Base-by-base conservation (phyloP, 139 green algal species). In the Parachlorella kessleri region DNA sequence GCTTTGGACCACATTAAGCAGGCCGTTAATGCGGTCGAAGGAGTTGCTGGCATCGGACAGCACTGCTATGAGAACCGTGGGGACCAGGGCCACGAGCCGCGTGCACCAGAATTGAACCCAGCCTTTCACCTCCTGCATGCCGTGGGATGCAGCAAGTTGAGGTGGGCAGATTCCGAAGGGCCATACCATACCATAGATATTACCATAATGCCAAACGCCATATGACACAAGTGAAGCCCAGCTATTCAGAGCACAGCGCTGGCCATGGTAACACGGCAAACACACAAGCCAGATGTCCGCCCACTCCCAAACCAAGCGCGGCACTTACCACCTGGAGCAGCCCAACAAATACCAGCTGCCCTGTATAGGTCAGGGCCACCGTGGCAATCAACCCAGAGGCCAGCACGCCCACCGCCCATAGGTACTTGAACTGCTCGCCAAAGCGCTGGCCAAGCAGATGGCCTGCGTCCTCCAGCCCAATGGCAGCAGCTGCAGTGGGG, bases 271-370 rank as follows among this genome's bases (percentile, higher is more conserved):
- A n/a, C n/a, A n/a, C n/a, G n/a, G n/a, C n/a, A n/a, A n/a, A n/a
- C n/a, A n/a, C n/a, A n/a, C n/a, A n/a, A n/a, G n/a, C n/a, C n/a
- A n/a, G n/a, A n/a, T n/a, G n/a, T n/a, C n/a, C n/a, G n/a, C n/a
- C n/a, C n/a, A n/a, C n/a, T n/a, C n/a, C n/a, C n/a, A n/a, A n/a
- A n/a, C n/a, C n/a, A n/a, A n/a, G n/a, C n/a, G n/a, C n/a, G n/a
- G n/a, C n/a, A n/a, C n/a, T 18, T 59, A 0, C 48, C 26, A 93
- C 41, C 63, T 88, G 55, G 41, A 93, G 77, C 76, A 91, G 85
- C 10, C 89, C 89, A 6, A 41, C 38, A 87, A 93, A 92, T 26
- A 93, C 81, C 54, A 93, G 81, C 73, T 93, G 89, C 6, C 89
- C 89, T 4, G 85, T 83, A 21, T 86, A 90, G 4, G 85, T 91